Percentiles rank a stretch among this genome's conserved stretches.
phyloP scores from a whole-genome alignment of 768 basidiomycete species.

The Tremella fuciformis region DNA sequence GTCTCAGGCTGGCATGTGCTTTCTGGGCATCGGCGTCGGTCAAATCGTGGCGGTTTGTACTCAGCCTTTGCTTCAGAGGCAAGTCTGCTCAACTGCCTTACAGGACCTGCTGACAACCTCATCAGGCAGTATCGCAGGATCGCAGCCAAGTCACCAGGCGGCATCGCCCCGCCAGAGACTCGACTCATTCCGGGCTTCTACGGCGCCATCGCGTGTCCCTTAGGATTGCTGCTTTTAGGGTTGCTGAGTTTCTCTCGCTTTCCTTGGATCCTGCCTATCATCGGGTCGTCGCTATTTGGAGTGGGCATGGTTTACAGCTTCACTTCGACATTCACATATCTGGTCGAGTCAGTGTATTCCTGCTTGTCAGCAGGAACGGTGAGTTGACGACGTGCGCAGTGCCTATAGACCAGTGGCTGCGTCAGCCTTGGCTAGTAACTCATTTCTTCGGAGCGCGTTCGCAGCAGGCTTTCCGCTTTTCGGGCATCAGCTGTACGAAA shows the following conservation, averaged over 20 bases:
- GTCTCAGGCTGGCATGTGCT: constrained; percentile 58
- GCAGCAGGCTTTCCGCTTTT: constrained; percentile 58
- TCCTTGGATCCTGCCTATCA: constrained; percentile 58
- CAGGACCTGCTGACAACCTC: constrained; percentile 18
- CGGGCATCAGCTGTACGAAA: constrained; percentile 57
- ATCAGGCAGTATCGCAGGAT: constrained; percentile 13
- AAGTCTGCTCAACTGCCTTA: no score
- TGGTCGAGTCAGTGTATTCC: constrained; percentile 38
- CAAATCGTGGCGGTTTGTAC: constrained; percentile 51
- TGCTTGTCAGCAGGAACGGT: neutral
- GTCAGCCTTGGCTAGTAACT: constrained; percentile 65
- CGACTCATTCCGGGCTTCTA: constrained; percentile 65
- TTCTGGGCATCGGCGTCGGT: constrained; percentile 59
- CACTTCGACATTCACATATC: constrained; percentile 59
- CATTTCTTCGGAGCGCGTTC: constrained; percentile 57
- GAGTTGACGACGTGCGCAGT: constrained; percentile 11
- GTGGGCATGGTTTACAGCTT: constrained; percentile 59
- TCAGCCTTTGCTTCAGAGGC: constrained; percentile 27
- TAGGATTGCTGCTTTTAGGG: constrained; percentile 62
- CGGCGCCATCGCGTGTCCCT: constrained; percentile 64
- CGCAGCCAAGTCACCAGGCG: constrained; percentile 23
- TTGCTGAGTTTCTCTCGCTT: constrained; percentile 58
- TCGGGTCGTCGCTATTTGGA: constrained; percentile 58
- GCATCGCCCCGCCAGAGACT: constrained; percentile 62
- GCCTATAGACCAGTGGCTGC: constrained; percentile 50